A percentile compares a stretch with the other conserved stretches of the same genome.
Evolutionary conservation across 208 protist genomes (phyloP).

Genomic region (Trypanosoma boissoni): DNA sequence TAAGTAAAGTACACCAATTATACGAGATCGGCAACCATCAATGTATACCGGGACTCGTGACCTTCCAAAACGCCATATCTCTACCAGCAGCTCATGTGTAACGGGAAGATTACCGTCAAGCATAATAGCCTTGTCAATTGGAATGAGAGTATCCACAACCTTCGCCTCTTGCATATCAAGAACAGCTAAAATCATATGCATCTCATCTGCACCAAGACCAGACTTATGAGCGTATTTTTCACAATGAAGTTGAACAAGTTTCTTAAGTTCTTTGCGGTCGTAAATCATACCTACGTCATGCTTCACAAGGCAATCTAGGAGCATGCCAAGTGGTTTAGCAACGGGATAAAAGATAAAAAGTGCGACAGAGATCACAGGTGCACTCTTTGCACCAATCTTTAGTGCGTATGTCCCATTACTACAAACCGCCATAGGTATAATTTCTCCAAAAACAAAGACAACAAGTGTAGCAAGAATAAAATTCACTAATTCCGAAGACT

Average conservation of each 20-base stretch:
- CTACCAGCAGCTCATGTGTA: conserved; percentile 39
- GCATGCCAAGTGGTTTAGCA: conserved; percentile 63
- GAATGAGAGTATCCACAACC: conserved; percentile 48
- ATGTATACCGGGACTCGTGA: conserved; percentile 71
- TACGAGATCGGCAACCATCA: conserved; percentile 23
- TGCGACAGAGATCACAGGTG: conserved; percentile 55
- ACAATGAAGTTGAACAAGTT: conserved; percentile 69
- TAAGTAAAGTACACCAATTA: conserved; percentile 77
- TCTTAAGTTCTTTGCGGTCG: conserved; percentile 75
- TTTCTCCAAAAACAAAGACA: conserved; percentile 73
- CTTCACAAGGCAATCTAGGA: conserved; percentile 66
- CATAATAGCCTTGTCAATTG: conserved; percentile 55
- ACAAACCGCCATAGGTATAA: conserved; percentile 79
- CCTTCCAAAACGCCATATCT: conserved; percentile 68
- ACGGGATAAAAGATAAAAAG: conserved; percentile 70
- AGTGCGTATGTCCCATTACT: conserved; percentile 73
- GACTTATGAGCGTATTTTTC: conserved; percentile 69
- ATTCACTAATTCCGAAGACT: conserved; percentile 53
- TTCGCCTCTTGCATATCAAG: conserved; percentile 67
- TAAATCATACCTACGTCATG: conserved; percentile 77
- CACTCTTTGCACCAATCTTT: conserved; percentile 43
- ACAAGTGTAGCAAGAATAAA: conserved; percentile 69
- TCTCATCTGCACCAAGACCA: conserved; percentile 62
- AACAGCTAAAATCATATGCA: conserved; percentile 72
- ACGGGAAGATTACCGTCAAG: conserved; percentile 33